These are phyloP conservation scores for Populus hybrid DNA, from an alignment of 441 rosid genomes.

Conservation along the genomic window DNA sequence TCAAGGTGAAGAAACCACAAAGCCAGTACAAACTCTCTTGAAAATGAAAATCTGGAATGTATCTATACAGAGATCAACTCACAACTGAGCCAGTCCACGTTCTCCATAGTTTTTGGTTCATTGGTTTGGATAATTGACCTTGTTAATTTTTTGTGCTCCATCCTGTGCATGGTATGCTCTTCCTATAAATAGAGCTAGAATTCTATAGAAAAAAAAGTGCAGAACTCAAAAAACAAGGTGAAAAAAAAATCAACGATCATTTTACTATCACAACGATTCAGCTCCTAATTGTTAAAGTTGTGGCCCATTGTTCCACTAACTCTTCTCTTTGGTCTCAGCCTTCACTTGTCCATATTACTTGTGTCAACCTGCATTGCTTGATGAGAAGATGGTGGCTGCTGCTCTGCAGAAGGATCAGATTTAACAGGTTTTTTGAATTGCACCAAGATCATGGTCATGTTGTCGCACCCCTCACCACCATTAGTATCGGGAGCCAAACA, in stretches of 20 bases:
- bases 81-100: background rate
- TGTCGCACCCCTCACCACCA: slow-evolving; percentile 89
- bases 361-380: slow-evolving; percentile 1
- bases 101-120: background rate
- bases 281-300: slow-evolving; percentile 5
- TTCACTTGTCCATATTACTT: background rate
- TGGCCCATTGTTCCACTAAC: background rate
- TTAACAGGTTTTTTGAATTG: slow-evolving; percentile 59
- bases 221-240: background rate
- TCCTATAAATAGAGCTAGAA: background rate
- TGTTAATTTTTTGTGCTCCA: background rate
- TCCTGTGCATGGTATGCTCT: background rate
- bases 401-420: slow-evolving; percentile 22
- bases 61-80: background rate
- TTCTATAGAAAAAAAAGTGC: background rate
- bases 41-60: background rate
- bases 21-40: background rate
- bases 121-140: background rate
- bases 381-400: slow-evolving; percentile 15
- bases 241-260: slow-evolving; percentile 7
- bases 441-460: slow-evolving; percentile 92
- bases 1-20: background rate
- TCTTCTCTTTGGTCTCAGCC: background rate
- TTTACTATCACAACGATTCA: slow-evolving; percentile 19
- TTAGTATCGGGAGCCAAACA: slow-evolving; percentile 79